These are phyloP conservation scores for Mycena sanguinolenta DNA, from an alignment of 768 basidiomycete genomes.

Conservation along the genomic window DNA sequence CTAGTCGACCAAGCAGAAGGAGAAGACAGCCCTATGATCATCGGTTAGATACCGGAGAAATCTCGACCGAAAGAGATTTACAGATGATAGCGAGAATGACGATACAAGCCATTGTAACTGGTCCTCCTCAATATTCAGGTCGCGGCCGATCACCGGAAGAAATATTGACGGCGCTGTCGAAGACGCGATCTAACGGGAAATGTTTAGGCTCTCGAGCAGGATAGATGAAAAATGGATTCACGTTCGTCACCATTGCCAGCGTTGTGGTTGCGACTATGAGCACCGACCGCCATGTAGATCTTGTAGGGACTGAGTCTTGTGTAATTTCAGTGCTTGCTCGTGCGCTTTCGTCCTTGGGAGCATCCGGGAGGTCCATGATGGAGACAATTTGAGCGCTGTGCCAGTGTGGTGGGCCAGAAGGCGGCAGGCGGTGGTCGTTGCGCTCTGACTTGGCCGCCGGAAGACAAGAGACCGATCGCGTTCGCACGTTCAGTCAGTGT, in stretches of 20 bases:
- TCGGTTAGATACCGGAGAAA: neutral
- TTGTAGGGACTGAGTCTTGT: neutral
- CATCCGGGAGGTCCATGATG: too few species aligned
- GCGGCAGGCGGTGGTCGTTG: too few species aligned
- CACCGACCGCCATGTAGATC: neutral
- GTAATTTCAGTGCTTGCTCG: neutral
- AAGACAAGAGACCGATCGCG: too few species aligned
- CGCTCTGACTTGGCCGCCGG: too few species aligned
- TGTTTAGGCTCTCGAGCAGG: neutral
- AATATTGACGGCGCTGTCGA: conserved; percentile 36
- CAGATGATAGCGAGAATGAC: conserved; percentile 63
- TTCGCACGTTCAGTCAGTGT: too few species aligned
- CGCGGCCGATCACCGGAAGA: conserved; percentile 48
- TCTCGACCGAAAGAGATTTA: conserved; percentile 40
- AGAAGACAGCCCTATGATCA: conserved; percentile 69
- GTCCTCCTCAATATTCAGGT: conserved; percentile 55
- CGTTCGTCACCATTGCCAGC: conserved; percentile 51
- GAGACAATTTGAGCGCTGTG: too few species aligned
- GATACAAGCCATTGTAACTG: conserved; percentile 64
- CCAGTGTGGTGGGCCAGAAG: too few species aligned
- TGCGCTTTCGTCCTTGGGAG: neutral
- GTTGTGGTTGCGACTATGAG: conserved; percentile 42
- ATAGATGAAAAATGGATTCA: conserved; percentile 36
- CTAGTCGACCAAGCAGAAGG: conserved; percentile 70
- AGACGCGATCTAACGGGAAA: conserved; percentile 44